Conservation (phyloP, 2,329 filamentous ascomycete genomes). For the Fusarium succisae region DNA sequence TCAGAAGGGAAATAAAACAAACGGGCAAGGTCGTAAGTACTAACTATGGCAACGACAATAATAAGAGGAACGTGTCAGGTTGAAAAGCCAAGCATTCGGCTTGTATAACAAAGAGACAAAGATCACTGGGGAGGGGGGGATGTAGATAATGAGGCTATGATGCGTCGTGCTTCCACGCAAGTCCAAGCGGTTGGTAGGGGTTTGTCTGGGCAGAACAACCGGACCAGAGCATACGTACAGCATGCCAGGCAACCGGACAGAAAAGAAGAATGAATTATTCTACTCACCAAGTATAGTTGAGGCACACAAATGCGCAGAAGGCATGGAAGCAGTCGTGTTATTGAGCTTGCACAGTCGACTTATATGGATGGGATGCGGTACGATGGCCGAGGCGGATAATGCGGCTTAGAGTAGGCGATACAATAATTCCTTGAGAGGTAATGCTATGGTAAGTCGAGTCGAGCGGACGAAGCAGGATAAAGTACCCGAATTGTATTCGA, state of each 20-base stretch:
- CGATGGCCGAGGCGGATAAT: conserved; percentile 4
- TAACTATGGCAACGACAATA: background rate
- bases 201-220: conserved; percentile 19
- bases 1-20: conserved; percentile 3
- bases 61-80: background rate
- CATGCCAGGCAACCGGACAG: conserved; percentile 10
- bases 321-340: conserved; percentile 40
- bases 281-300: conserved; percentile 38
- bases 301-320: conserved; percentile 31
- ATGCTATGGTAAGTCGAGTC: background rate
- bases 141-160: conserved; percentile 19
- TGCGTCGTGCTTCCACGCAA: conserved; percentile 24
- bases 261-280: background rate
- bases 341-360: conserved; percentile 32
- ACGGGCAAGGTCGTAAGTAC: background rate
- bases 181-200: conserved; percentile 20
- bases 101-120: conserved; percentile 22
- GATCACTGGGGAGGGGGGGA: background rate
- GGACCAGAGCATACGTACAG: background rate
- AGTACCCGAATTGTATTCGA: conserved; percentile 20
- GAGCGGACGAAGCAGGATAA: conserved; percentile 9
- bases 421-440: background rate
- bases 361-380: background rate
- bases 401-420: background rate
- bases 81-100: background rate